A percentile compares a stretch with the other conserved stretches of the same genome.
phyloP scores from a whole-genome alignment of 352 stramenopile genomes.

The Plasmopara viticola region DNA sequence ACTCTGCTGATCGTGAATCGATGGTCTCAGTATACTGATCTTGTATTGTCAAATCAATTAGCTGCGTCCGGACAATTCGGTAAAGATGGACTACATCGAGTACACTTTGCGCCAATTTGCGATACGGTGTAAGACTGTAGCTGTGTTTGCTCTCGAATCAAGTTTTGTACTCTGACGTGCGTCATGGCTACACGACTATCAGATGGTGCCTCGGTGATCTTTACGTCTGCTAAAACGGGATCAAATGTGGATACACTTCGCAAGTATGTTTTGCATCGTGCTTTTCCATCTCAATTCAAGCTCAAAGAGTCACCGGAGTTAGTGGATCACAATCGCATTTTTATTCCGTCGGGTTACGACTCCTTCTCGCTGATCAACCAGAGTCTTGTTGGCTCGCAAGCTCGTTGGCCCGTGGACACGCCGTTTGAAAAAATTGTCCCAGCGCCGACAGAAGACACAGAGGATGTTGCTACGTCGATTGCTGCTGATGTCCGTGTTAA shows the following conservation, averaged over 20 bases:
- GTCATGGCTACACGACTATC: constrained; percentile 1
- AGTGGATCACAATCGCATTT: constrained; percentile 60
- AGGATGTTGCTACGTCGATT: constrained; percentile 20
- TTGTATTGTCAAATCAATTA: constrained; percentile 10
- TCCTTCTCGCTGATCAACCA: constrained; percentile 69
- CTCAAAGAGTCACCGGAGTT: constrained; percentile 64
- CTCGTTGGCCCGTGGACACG: constrained; percentile 70
- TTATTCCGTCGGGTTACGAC: constrained; percentile 76
- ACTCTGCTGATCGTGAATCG: neutral
- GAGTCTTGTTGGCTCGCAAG: constrained; percentile 66
- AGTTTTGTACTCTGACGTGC: neutral
- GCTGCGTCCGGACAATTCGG: constrained; percentile 68
- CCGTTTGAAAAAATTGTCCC: constrained; percentile 78
- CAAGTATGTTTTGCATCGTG: constrained; percentile 72
- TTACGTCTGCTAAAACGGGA: constrained; percentile 75
- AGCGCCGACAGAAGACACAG: constrained; percentile 38
- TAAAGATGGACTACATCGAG: constrained; percentile 85
- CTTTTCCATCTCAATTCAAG: constrained; percentile 62
- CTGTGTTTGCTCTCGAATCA: neutral
- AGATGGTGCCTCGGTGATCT: constrained; percentile 74
- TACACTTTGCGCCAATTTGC: constrained; percentile 72
- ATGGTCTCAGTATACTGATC: neutral
- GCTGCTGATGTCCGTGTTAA: constrained; percentile 57
- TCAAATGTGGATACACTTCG: constrained; percentile 67
- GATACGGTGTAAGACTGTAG: constrained; percentile 52